Percentiles rank a stretch among this genome's conserved stretches.
These are phyloP conservation scores for Termitomyces sp. DNA, from an alignment of 768 basidiomycete genomes.

Conservation along the genomic window DNA sequence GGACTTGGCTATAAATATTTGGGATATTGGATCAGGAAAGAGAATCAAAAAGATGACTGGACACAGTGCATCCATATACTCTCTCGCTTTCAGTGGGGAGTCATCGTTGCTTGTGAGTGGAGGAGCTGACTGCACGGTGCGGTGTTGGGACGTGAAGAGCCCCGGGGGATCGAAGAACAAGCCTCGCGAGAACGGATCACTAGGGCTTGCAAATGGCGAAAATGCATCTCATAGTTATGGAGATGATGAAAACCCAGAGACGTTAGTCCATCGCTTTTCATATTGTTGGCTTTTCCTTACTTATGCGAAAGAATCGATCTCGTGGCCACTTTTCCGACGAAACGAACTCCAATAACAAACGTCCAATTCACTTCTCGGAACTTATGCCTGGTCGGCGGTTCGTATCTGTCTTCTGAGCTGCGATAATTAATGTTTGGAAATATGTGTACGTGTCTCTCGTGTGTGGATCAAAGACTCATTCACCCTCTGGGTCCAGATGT, in stretches of 20 bases:
- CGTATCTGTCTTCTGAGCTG: constrained; percentile 58
- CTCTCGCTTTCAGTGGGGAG: constrained; percentile 89
- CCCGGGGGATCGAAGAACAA: constrained; percentile 63
- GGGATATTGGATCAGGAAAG: constrained; percentile 95
- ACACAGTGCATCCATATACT: constrained; percentile 85
- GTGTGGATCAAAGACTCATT: background rate
- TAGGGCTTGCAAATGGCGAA: constrained; percentile 20
- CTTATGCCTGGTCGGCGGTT: constrained; percentile 85
- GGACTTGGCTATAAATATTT: constrained; percentile 90
- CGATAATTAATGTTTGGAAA: constrained; percentile 28
- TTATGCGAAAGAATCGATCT: constrained; percentile 64
- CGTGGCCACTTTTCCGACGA: constrained; percentile 89
- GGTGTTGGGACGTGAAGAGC: constrained; percentile 95
- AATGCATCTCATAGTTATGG: constrained; percentile 28
- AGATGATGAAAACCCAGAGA: constrained; percentile 62
- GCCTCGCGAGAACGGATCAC: constrained; percentile 50
- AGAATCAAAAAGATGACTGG: constrained; percentile 96
- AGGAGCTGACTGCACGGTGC: constrained; percentile 90
- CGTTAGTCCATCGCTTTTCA: constrained; percentile 45
- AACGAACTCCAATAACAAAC: constrained; percentile 89
- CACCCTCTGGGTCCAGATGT: background rate
- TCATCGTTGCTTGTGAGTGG: constrained; percentile 89
- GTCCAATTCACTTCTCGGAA: constrained; percentile 95
- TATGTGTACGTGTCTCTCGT: background rate
- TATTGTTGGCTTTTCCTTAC: constrained; percentile 7